Conservation (phyloP, 768 basidiomycete genomes). For the Lenzites betulinus region DNA sequence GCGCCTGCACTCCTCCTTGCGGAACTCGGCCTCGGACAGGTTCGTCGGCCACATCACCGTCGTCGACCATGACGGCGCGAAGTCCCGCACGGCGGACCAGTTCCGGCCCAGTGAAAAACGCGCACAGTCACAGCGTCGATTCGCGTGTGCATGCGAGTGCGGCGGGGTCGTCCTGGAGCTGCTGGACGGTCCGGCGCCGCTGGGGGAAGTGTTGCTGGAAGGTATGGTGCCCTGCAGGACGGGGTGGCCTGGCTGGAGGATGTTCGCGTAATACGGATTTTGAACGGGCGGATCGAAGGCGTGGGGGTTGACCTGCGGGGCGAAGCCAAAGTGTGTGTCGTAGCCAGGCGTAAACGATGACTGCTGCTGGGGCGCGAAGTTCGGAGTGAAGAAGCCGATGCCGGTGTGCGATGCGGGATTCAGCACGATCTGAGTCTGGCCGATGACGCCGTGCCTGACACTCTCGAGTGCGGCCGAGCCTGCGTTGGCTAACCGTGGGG, state of each 20-base stretch:
- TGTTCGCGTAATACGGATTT: not conserved
- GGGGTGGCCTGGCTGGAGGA: not conserved
- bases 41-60: slow-evolving; percentile 18
- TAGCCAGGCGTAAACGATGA: not conserved
- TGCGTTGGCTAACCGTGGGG: slow-evolving; percentile 44
- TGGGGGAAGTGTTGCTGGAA: not conserved
- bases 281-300: not conserved
- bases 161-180: not conserved
- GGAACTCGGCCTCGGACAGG: slow-evolving; percentile 13
- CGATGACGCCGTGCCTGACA: not conserved
- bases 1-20: slow-evolving; percentile 16
- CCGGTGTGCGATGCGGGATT: not conserved
- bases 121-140: slow-evolving; percentile 7
- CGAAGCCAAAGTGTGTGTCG: not conserved
- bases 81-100: slow-evolving; percentile 12
- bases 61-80: slow-evolving; percentile 13
- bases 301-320: not conserved
- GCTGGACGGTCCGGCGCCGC: not conserved
- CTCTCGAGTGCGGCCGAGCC: slow-evolving; percentile 35
- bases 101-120: slow-evolving; percentile 1
- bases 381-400: not conserved
- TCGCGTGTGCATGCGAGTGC: slow-evolving; percentile 18
- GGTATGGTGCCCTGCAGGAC: not conserved
- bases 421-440: not conserved
- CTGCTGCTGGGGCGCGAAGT: not conserved